These are phyloP conservation scores for Thermoascus crustaceus DNA, from an alignment of 2,329 filamentous ascomycete species.

Conservation along the genomic window DNA sequence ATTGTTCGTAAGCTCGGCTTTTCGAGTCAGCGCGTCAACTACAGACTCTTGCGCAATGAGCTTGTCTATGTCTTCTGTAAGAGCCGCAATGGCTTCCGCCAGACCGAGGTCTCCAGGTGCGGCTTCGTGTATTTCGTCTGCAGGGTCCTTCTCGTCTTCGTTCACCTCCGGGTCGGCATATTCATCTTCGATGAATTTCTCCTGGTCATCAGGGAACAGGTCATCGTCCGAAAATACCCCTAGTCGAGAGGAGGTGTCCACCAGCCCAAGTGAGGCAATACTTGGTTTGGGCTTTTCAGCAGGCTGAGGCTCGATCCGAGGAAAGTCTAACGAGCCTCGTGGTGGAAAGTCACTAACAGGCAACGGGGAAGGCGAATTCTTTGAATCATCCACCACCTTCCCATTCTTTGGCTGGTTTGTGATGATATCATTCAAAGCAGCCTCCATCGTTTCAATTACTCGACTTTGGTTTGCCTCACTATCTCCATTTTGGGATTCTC, in stretches of 20 bases:
- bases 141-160: constrained; percentile 52
- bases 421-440: constrained; percentile 86
- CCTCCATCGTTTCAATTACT: constrained; percentile 87
- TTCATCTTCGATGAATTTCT: constrained; percentile 75
- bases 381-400: constrained; percentile 27
- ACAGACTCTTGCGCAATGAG: constrained; percentile 81
- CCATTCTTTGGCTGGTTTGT: constrained; percentile 56
- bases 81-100: constrained; percentile 79
- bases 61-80: constrained; percentile 88
- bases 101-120: constrained; percentile 89
- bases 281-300: constrained; percentile 63
- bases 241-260: constrained; percentile 76
- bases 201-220: constrained; percentile 80
- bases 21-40: constrained; percentile 81
- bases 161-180: constrained; percentile 61
- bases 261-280: constrained; percentile 80
- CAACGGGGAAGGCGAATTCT: too few relatives aligned
- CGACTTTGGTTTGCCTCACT: constrained; percentile 56
- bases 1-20: constrained; percentile 96
- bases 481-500: constrained; percentile 52
- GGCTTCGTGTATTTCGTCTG: constrained; percentile 84
- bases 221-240: constrained; percentile 93
- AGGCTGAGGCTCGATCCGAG: constrained; percentile 35
- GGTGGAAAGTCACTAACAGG: constrained; percentile 55
- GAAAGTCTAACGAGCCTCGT: constrained; percentile 54